Evolutionary conservation across 1,284 basidiomycete genomes (phyloP), one percentile per base, ranked within the genome.

Genomic region (Rhizoctonia solani): DNA sequence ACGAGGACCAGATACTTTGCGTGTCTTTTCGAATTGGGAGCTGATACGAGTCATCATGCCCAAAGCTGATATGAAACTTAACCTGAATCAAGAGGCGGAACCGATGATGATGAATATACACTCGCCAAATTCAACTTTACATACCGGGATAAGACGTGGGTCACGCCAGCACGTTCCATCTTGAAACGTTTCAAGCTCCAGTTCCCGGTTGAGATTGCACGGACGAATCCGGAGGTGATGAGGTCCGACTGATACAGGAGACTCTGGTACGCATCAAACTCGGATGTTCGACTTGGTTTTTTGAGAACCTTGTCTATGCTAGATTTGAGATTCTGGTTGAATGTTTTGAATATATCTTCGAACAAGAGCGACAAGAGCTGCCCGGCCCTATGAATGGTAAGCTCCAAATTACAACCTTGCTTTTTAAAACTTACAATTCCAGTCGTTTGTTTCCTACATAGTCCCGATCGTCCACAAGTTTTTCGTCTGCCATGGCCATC

Each of bases 11-110:
- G 93, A 97, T 67, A 99, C 98, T 77, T 99, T 99, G 66, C 97
- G 83, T 14, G 98, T 99, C 85, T 99, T 99, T 78, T 99, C 97
- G 76, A 99, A 99, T 79, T 99, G 97, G 27, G 93, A 96, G 19
- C 92, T 92, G 72, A 99, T 99, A 52, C 97, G 89, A 8, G 97
- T 99, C 98, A 99, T 99, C 97, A 99, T 99, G 37, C 98, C 97
- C 21, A 99, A 83, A 0, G 97, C 98, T 66, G 95, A 93, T 76
- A 99, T 98, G 83, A 95, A 99, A 72, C 89, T 92, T 53, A 99
- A 80, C 30, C 98, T 87, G 74, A 92, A 46, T 8, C 25, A 11
- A 29, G 14, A 2, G 4, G 23, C 29, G 8, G 54, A 41, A n/a
- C n/a, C 8, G 4, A 54, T 25, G 19, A 16, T 27, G 32, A 11